Evolutionary conservation across 2,329 filamentous ascomycete species (phyloP).

Genomic region (Aspergillus sp.): DNA sequence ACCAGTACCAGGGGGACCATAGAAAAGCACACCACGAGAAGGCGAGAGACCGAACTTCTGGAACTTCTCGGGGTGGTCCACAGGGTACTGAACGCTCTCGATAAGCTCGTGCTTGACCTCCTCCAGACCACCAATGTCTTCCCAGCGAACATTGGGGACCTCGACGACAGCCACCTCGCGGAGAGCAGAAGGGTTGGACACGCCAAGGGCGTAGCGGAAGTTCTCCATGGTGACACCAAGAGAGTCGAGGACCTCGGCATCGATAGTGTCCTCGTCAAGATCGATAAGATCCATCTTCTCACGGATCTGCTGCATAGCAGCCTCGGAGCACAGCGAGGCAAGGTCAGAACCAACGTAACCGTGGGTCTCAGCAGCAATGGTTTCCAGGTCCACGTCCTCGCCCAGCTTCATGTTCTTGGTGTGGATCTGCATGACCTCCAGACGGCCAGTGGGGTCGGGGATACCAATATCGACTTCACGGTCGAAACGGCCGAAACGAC

Average conservation of each 20-base stretch:
- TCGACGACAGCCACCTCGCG: slow-evolving; percentile 98
- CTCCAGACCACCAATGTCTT: slow-evolving; percentile 98
- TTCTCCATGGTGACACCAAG: slow-evolving; percentile 99
- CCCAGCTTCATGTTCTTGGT: slow-evolving; percentile 99
- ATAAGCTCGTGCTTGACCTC: slow-evolving; percentile 99
- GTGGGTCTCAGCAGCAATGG: slow-evolving; percentile 95
- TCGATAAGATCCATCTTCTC: slow-evolving; percentile 99
- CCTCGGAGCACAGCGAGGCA: slow-evolving; percentile 96
- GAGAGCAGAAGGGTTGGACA: slow-evolving; percentile 96
- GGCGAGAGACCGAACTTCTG: slow-evolving; percentile 99
- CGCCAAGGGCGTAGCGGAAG: slow-evolving; percentile 96
- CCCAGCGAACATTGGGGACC: slow-evolving; percentile 98
- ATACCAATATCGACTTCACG: slow-evolving; percentile 98
- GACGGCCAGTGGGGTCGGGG: slow-evolving; percentile 93
- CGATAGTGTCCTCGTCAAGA: slow-evolving; percentile 97
- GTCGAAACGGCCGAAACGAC: slow-evolving; percentile 97
- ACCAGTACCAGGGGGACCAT: slow-evolving; percentile 98
- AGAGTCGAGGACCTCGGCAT: slow-evolving; percentile 96
- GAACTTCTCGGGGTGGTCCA: slow-evolving; percentile 99
- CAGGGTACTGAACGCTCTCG: slow-evolving; percentile 97
- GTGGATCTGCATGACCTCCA: slow-evolving; percentile 98
- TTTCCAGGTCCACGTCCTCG: slow-evolving; percentile 94
- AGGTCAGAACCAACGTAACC: slow-evolving; percentile 99
- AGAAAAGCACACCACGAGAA: slow-evolving; percentile 97
- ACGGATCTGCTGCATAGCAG: slow-evolving; percentile 99